Evolutionary conservation across 1,139 yeast genomes (phyloP).

Genomic region (Geotrichum citri-aurantii): DNA sequence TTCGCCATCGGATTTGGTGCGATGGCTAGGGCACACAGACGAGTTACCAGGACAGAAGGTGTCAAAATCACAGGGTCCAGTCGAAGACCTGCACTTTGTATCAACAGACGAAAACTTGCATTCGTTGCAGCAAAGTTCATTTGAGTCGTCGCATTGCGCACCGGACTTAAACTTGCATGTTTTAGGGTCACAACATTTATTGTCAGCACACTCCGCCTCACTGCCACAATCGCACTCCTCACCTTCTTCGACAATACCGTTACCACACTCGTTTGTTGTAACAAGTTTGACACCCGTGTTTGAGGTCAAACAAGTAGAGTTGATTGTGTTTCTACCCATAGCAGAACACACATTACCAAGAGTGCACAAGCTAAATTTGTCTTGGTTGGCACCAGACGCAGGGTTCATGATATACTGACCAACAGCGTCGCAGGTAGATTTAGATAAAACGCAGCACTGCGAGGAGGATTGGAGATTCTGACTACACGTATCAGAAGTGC

Average conservation of each 20-base stretch:
- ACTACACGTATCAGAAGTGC: constrained; percentile 35
- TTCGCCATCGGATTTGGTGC: constrained; percentile 30
- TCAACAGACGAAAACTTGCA: constrained; percentile 33
- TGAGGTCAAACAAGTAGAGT: constrained; percentile 35
- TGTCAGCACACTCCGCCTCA: constrained; percentile 26
- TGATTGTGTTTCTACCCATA: constrained; percentile 31
- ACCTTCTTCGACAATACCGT: constrained; percentile 41
- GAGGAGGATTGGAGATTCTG: constrained; percentile 29
- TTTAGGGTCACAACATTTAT: constrained; percentile 37
- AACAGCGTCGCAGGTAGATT: constrained; percentile 33
- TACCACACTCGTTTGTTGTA: constrained; percentile 38
- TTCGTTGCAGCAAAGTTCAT: constrained; percentile 35
- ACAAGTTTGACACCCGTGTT: constrained; percentile 36
- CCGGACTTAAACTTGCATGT: constrained; percentile 36
- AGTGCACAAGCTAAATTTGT: constrained; percentile 35
- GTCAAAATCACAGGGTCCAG: constrained; percentile 38
- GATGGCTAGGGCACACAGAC: constrained; percentile 35
- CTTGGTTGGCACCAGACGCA: constrained; percentile 32
- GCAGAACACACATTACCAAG: constrained; percentile 38
- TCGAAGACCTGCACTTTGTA: constrained; percentile 34
- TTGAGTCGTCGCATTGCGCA: constrained; percentile 37
- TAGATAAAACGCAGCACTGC: constrained; percentile 37
- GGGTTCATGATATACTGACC: constrained; percentile 40
- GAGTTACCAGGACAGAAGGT: constrained; percentile 37
- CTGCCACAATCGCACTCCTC: constrained; percentile 41